Percentiles rank a stretch among this genome's conserved stretches.
These are phyloP conservation scores for Fagopyrum tataricum DNA, from an alignment of 148 eudicot genomes.

Conservation along the genomic window DNA sequence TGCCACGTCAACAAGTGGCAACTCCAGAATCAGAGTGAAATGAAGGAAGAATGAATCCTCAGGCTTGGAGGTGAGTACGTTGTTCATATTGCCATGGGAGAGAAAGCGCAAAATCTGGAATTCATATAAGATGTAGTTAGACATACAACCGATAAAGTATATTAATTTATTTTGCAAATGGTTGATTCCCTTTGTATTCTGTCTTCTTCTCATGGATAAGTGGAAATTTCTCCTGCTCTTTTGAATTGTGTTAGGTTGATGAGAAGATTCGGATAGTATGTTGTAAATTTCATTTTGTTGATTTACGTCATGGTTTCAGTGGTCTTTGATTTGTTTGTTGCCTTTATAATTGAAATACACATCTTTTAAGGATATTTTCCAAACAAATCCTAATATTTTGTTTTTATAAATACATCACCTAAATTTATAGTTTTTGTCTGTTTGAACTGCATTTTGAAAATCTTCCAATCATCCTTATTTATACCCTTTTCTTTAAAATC, in stretches of 20 bases:
- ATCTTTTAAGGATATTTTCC: no score
- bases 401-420: no score
- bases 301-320: background rate
- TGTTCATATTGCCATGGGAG: background rate
- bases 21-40: constrained; percentile 28
- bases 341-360: no score
- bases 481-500: no score
- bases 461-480: no score
- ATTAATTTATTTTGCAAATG: background rate
- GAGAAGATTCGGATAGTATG: background rate
- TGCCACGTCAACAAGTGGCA: constrained; percentile 14
- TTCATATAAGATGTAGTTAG: background rate
- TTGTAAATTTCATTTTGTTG: background rate
- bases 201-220: background rate
- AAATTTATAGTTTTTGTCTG: no score
- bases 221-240: background rate
- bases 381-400: no score
- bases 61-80: background rate
- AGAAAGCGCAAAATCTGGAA: background rate
- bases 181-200: background rate
- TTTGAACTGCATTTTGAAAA: no score
- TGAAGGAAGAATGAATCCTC: constrained; percentile 7
- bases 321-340: no score
- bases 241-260: background rate
- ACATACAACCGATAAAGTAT: background rate